Base-by-base conservation (phyloP, 2,329 filamentous ascomycete genomes). In the Elsinoe batatas region DNA sequence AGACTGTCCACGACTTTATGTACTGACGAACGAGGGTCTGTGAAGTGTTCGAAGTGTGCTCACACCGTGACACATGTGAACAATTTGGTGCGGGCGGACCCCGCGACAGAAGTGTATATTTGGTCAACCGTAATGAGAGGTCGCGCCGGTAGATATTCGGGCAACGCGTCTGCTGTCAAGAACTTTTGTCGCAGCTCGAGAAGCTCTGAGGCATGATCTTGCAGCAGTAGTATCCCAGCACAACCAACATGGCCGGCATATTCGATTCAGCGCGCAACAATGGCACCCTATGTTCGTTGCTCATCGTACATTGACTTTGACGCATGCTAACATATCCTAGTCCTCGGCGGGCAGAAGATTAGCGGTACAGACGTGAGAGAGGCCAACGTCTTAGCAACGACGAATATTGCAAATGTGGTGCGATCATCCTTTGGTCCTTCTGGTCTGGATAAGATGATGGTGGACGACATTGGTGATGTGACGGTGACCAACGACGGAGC, bases 401-500 rank as follows among this genome's bases (percentile, higher is more conserved):
- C 96, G 72, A 90, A 91, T 58, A 97, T 98, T 68, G 87, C 93
- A 66, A 98, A 97, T 83, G 91, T 98, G 58, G 90, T 98, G 72
- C 97, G 95, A 79, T 95, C 88, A 73, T 98, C 93, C 13, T 98
- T 98, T 69, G 93, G 93, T 56, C 93, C 93, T 53, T 95, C 89
- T 60, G 93, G 93, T 49, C 81, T 98, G 63, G 93, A 98, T 72
- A 98, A 98, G 82, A 98, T 98, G 93, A 97, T 98, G 93, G 93
- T 98, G 65, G 93, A 98, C 75, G 93, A 98, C 71, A 97, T 98
- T 71, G 93, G 93, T 68, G 93, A 98, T 76, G 93, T 98, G 58
- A 98, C 93, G 59, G 93, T 98, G 58, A 98, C 93, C 63, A 98
- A 98, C 74, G 93, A 98, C 73, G 93, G 93, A 68, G 93, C 93